Evolutionary conservation across 371 early-diverging fungal genomes (phyloP).

Genomic region (Mucor lusitanicus): DNA sequence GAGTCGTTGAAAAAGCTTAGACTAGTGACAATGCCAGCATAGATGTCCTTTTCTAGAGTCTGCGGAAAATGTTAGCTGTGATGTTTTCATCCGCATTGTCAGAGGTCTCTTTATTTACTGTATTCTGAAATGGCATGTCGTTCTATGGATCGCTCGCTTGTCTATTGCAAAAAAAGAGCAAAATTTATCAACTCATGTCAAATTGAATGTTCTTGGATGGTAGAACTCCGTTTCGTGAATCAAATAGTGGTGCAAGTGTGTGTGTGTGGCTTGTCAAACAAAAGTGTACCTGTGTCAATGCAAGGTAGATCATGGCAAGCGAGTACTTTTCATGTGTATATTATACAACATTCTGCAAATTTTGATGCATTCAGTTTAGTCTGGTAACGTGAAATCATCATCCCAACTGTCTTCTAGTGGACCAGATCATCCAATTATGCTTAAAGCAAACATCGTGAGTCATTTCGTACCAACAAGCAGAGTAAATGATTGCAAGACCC

Average conservation of each 20-base stretch:
- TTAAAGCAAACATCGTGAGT: not conserved
- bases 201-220: not conserved
- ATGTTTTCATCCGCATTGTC: not conserved
- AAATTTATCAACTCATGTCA: not conserved
- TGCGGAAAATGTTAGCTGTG: not conserved
- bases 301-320: not conserved
- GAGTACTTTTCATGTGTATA: not conserved
- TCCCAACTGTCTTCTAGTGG: not conserved
- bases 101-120: constrained; percentile 1
- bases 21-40: constrained; percentile 60
- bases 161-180: not conserved
- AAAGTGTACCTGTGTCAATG: not conserved
- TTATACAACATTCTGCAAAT: too few relatives aligned
- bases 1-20: constrained; percentile 52
- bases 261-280: not conserved
- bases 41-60: constrained; percentile 40
- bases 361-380: not conserved
- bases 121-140: not conserved
- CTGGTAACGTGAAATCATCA: not conserved
- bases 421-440: not conserved
- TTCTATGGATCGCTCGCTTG: not conserved
- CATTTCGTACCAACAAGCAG: not conserved
- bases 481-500: too few relatives aligned
- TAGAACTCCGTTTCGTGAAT: not conserved
- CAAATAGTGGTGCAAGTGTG: too few relatives aligned